A percentile compares a stretch with the other conserved stretches of the same genome.
phyloP scores from a whole-genome alignment of 495 filamentous ascomycete genomes.

The Penicillium paxilli region DNA sequence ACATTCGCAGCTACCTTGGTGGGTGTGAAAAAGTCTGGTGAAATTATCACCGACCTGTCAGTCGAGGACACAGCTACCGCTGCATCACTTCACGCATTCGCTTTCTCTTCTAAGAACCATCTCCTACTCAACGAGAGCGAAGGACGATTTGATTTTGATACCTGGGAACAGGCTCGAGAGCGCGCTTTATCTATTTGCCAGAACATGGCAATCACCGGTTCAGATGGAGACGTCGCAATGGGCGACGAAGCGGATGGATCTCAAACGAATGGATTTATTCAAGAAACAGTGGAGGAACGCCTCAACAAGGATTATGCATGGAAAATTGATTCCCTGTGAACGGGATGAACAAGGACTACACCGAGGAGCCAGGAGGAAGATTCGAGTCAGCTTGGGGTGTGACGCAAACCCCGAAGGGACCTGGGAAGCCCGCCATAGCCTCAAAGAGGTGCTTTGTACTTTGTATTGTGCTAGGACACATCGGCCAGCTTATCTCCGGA shows the following conservation, averaged over 20 bases:
- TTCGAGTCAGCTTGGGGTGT: background rate
- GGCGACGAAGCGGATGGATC: slow-evolving; percentile 31
- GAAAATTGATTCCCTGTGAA: slow-evolving; percentile 43
- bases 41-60: slow-evolving; percentile 56
- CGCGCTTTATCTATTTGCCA: slow-evolving; percentile 65
- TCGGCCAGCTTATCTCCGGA: background rate
- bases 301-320: slow-evolving; percentile 40
- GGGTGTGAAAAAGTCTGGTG: slow-evolving; percentile 53
- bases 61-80: slow-evolving; percentile 55
- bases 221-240: slow-evolving; percentile 49
- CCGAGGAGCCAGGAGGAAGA: background rate
- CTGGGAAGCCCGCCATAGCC: background rate
- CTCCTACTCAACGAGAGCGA: slow-evolving; percentile 79
- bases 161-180: slow-evolving; percentile 72
- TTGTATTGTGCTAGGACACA: background rate
- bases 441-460: background rate
- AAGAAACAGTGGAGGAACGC: slow-evolving; percentile 58
- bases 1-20: slow-evolving; percentile 65
- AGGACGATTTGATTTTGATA: slow-evolving; percentile 72
- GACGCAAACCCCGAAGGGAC: background rate
- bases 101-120: slow-evolving; percentile 72
- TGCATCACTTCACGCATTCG: slow-evolving; percentile 72
- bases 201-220: slow-evolving; percentile 29
- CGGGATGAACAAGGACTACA: background rate
- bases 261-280: slow-evolving; percentile 59